Percentiles rank a stretch among this genome's conserved stretches.
phyloP scores from a whole-genome alignment of 768 basidiomycete species.

The Trametes coccinea region DNA sequence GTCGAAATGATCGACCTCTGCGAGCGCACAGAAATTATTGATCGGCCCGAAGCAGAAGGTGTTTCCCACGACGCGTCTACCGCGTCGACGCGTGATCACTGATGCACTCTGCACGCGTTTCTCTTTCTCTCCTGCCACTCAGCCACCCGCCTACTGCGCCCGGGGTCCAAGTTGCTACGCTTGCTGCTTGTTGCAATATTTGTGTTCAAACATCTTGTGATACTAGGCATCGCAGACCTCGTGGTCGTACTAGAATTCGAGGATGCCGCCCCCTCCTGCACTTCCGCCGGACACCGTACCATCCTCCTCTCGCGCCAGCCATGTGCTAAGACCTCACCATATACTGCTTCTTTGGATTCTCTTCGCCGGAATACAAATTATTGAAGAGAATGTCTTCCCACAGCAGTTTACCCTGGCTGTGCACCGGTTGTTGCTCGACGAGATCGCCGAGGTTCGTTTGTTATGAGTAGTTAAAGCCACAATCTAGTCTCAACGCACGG shows the following conservation, averaged over 20 bases:
- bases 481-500: not conserved
- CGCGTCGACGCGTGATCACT: conserved; percentile 7
- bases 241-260: not conserved
- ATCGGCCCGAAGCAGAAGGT: not conserved
- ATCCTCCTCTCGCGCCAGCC: conserved; percentile 52
- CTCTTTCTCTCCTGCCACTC: not conserved
- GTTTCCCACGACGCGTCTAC: conserved; percentile 15
- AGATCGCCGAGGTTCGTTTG: conserved; percentile 62
- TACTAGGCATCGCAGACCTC: too few species aligned
- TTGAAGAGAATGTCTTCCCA: conserved; percentile 48
- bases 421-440: conserved; percentile 65
- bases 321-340: conserved; percentile 77
- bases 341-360: conserved; percentile 66
- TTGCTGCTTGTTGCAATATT: not conserved
- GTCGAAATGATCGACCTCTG: not conserved
- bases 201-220: too few species aligned
- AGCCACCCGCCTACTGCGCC: not conserved
- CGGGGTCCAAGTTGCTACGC: not conserved
- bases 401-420: conserved; percentile 60
- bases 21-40: conserved; percentile 9
- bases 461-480: not conserved
- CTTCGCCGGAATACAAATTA: conserved; percentile 44
- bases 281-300: conserved; percentile 39
- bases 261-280: not conserved
- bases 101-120: not conserved